Evolutionary conservation across 495 filamentous ascomycete species (phyloP), one percentile per base, ranked within the genome.

Genomic region (Parathielavia hyrcaniae): DNA sequence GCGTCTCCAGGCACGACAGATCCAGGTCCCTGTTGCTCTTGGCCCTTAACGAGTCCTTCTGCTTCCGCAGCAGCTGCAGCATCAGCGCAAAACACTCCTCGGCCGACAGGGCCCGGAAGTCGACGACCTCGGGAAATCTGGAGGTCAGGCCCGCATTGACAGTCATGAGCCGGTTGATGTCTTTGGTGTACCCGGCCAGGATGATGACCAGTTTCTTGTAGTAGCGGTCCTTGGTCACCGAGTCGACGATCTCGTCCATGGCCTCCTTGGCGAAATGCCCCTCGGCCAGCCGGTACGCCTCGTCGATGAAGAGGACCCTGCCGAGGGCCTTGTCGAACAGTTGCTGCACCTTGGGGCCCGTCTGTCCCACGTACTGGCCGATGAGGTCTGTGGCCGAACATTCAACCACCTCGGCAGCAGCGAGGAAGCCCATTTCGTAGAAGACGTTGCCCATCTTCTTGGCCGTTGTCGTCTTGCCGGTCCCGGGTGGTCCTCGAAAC

Each of bases 391-490:
- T 77, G 0, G 83, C 80, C 1, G 85, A 86, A 44, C 73, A 76
- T 50, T 86, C 83, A 0, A 84, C 63, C 0, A 87, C 82, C 44
- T 81, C 78, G 0, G 63, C 69, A 0, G 76, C 75, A 1, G 78
- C 59, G 1, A 89, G 69, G 22, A 87, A 77, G 0, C 84, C 83
- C 78, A 88, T 81, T 61, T 89, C 82, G 61, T 88, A 89, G 64
- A 81, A 90, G 0, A 91, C 71, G 53, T 85, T 75, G 11, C 87
- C 88, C 79, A 91, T 87, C 59, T 79, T 85, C 52, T 75, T 69
- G 0, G 88, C 88, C 0, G 85, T 88, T 0, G 77, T 83, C 0
- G 88, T 89, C 62, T 91, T 91, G 13, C 88, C 88, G 4, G 87
- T 89, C 1, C 87, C 75, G 54, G 66, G 75, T 0, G 75, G 74